phyloP scores from a whole-genome alignment of 768 basidiomycete genomes.

The Boletales sp. region DNA sequence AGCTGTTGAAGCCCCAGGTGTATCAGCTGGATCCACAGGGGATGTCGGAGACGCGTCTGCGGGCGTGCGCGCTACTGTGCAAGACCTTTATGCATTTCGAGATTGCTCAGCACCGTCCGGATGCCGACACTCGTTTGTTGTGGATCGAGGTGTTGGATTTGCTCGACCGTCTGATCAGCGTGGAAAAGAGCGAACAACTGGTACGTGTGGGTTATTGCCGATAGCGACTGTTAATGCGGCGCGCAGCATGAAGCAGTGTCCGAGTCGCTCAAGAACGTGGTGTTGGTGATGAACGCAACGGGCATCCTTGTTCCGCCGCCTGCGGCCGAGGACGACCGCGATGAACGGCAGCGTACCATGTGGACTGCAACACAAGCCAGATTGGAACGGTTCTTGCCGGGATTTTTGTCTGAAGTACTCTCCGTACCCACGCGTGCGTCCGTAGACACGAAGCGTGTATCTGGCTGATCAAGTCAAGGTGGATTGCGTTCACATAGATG shows the following conservation, averaged over 20 bases:
- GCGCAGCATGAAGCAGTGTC: slow-evolving; percentile 88
- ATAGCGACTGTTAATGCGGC: neutral
- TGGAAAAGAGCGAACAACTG: slow-evolving; percentile 81
- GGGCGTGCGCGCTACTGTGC: slow-evolving; percentile 87
- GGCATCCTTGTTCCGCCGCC: slow-evolving; percentile 69
- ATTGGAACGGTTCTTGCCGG: slow-evolving; percentile 88
- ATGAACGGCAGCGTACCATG: slow-evolving; percentile 61
- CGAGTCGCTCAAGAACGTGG: slow-evolving; percentile 94
- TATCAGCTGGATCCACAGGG: slow-evolving; percentile 77
- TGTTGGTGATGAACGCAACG: slow-evolving; percentile 93
- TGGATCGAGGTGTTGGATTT: slow-evolving; percentile 91
- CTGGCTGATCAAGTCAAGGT: slow-evolving; percentile 9
- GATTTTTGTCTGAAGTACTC: slow-evolving; percentile 76
- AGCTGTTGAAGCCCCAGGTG: slow-evolving; percentile 81
- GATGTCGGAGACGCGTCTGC: slow-evolving; percentile 86
- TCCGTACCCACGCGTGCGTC: slow-evolving; percentile 31
- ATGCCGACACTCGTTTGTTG: slow-evolving; percentile 63
- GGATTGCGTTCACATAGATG: neutral
- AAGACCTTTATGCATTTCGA: slow-evolving; percentile 96
- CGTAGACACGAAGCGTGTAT: slow-evolving; percentile 11
- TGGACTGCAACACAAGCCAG: slow-evolving; percentile 86
- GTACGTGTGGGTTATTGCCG: slow-evolving; percentile 38
- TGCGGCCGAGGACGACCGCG: slow-evolving; percentile 42
- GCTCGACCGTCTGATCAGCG: slow-evolving; percentile 84
- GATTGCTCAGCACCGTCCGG: slow-evolving; percentile 58